phyloP scores from a whole-genome alignment of 2,329 filamentous ascomycete species.

The Arthrinium puccinioides region DNA sequence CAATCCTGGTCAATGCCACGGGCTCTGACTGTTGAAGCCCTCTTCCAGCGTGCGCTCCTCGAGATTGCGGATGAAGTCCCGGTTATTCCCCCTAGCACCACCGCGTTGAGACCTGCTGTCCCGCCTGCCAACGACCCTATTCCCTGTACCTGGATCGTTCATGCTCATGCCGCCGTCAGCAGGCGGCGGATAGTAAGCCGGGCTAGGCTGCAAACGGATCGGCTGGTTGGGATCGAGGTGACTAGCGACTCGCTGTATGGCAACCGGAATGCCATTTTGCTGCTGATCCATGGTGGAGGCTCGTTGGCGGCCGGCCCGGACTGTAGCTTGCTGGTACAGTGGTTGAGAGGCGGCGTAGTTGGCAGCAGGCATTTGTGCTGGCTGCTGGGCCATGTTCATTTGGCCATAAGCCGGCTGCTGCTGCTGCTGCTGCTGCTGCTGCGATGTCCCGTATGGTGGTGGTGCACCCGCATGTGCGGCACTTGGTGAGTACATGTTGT shows the following conservation, averaged over 20 bases:
- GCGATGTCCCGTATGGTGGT: constrained; percentile 67
- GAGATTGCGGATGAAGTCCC: constrained; percentile 90
- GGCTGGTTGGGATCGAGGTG: constrained; percentile 92
- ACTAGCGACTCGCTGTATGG: constrained; percentile 90
- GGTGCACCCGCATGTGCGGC: constrained; percentile 52
- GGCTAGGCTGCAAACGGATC: constrained; percentile 88
- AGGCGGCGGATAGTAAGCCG: constrained; percentile 93
- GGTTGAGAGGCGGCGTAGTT: constrained; percentile 51
- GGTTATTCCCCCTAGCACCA: constrained; percentile 48
- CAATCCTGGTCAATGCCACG: constrained; percentile 61
- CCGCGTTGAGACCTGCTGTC: constrained; percentile 64
- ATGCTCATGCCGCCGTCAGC: constrained; percentile 71
- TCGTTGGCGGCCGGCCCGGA: constrained; percentile 74
- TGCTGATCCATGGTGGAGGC: constrained; percentile 96
- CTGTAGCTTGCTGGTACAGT: constrained; percentile 70
- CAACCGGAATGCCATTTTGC: constrained; percentile 82
- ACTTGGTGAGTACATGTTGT: constrained; percentile 67
- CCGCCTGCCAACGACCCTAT: constrained; percentile 56
- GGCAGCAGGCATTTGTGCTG: constrained; percentile 56
- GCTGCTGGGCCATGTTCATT: constrained; percentile 63
- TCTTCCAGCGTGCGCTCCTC: constrained; percentile 94
- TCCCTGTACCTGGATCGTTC: constrained; percentile 48
- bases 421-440: too few species aligned
- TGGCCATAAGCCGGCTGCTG: constrained; percentile 63
- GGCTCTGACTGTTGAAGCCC: constrained; percentile 61